phyloP scores from a whole-genome alignment of 257 asterid species.

The Petunia secreta region DNA sequence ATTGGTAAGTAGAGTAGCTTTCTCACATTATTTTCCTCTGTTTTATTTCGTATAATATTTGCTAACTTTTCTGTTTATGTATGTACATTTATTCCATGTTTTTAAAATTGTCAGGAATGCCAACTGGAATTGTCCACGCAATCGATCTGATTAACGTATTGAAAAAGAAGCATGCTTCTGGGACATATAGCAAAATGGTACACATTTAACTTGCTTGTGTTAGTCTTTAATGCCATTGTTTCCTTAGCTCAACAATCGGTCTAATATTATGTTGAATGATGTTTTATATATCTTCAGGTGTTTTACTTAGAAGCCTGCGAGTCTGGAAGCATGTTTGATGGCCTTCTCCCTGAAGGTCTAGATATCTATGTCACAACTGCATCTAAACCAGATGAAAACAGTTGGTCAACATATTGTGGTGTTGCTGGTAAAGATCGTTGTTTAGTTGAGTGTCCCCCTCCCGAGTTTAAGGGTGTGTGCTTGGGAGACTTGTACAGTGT shows the following conservation, averaged over 20 bases:
- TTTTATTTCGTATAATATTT: background rate
- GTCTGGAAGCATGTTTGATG: slow-evolving; percentile 95
- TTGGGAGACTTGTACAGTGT: slow-evolving; percentile 86
- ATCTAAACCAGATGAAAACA: slow-evolving; percentile 86
- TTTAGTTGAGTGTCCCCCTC: slow-evolving; percentile 33
- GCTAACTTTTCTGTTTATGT: too few relatives aligned
- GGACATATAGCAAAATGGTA: slow-evolving; percentile 91
- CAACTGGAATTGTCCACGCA: slow-evolving; percentile 69
- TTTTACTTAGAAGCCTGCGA: slow-evolving; percentile 96
- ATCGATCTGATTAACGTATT: slow-evolving; percentile 57
- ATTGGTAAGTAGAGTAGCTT: slow-evolving; percentile 55
- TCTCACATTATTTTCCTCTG: background rate
- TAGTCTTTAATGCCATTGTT: background rate
- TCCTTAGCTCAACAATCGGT: background rate
- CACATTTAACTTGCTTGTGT: slow-evolving; percentile 23
- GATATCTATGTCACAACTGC: slow-evolving; percentile 93
- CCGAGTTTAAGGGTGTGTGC: background rate
- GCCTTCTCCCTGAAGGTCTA: slow-evolving; percentile 79
- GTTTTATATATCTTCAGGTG: slow-evolving; percentile 46
- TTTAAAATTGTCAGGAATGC: slow-evolving; percentile 60
- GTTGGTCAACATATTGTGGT: slow-evolving; percentile 97
- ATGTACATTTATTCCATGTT: background rate
- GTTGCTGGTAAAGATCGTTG: slow-evolving; percentile 79
- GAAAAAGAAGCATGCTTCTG: slow-evolving; percentile 79
- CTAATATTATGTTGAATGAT: background rate